These are phyloP conservation scores for Cystobasidium ongulense DNA, from an alignment of 768 basidiomycete genomes.

Conservation along the genomic window DNA sequence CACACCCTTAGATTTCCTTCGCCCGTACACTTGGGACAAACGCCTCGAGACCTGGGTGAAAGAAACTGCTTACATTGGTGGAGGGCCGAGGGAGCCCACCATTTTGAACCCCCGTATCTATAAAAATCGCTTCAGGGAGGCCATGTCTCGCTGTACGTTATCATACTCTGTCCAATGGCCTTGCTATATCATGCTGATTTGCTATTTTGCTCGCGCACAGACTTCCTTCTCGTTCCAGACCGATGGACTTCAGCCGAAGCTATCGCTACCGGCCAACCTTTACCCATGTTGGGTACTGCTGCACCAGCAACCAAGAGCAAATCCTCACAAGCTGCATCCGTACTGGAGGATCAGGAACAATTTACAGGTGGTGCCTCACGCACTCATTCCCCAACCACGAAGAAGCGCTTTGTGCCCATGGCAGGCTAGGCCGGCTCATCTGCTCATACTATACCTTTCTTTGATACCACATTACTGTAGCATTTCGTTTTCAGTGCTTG, in stretches of 20 bases:
- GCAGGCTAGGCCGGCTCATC: not conserved
- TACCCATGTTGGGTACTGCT: not conserved
- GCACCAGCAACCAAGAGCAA: slow-evolving; percentile 3
- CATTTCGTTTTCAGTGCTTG: not conserved
- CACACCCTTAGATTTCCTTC: slow-evolving; percentile 65
- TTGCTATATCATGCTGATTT: not conserved
- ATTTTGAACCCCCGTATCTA: slow-evolving; percentile 95
- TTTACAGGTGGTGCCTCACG: slow-evolving; percentile 19
- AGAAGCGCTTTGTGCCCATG: not conserved
- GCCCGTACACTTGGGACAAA: slow-evolving; percentile 97
- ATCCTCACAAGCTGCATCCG: not conserved
- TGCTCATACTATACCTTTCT: not conserved
- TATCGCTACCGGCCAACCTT: slow-evolving; percentile 9
- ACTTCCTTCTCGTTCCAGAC: slow-evolving; percentile 37
- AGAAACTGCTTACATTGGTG: slow-evolving; percentile 79
- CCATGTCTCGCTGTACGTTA: slow-evolving; percentile 32
- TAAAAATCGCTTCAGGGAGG: slow-evolving; percentile 47
- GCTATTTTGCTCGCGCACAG: slow-evolving; percentile 22
- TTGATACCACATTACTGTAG: not conserved
- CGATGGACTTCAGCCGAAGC: slow-evolving; percentile 28
- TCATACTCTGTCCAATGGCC: not conserved
- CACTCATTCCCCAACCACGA: not conserved
- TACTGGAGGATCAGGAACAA: slow-evolving; percentile 18
- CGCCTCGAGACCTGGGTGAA: slow-evolving; percentile 98
- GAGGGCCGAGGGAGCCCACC: slow-evolving; percentile 74